Conservation (phyloP, 129 eudicot genomes). For the Erigeron canadensis region DNA sequence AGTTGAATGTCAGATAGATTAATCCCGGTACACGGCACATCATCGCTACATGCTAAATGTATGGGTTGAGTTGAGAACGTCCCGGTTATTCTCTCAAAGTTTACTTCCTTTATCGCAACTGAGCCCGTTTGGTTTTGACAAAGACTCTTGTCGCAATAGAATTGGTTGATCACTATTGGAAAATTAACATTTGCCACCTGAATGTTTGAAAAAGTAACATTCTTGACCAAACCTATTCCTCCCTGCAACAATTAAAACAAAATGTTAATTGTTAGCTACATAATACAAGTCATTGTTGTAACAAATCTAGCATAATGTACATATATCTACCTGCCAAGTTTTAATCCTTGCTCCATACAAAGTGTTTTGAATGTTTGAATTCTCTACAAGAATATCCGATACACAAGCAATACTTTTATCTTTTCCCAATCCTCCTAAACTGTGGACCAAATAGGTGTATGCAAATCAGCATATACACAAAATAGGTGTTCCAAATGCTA, state of each 20-base stretch:
- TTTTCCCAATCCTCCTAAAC: conserved; percentile 92
- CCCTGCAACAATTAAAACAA: conserved; percentile 46
- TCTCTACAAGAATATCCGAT: conserved; percentile 62
- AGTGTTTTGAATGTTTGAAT: conserved; percentile 52
- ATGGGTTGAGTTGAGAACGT: conserved; percentile 64
- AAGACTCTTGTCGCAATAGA: conserved; percentile 61
- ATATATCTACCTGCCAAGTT: conserved; percentile 72
- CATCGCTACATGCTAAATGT: conserved; percentile 67
- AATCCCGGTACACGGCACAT: conserved; percentile 50
- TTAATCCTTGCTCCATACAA: conserved; percentile 80
- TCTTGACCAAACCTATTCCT: conserved; percentile 75
- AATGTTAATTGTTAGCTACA: neutral
- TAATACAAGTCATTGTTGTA: neutral
- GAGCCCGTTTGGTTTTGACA: conserved; percentile 75
- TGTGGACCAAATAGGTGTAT: conserved; percentile 18
- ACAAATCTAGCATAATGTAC: neutral
- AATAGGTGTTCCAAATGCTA: neutral
- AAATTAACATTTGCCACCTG: conserved; percentile 61
- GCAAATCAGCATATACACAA: neutral
- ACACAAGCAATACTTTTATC: conserved; percentile 73
- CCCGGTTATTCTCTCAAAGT: conserved; percentile 51
- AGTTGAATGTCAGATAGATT: conserved; percentile 49
- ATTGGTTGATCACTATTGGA: conserved; percentile 77
- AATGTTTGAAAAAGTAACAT: conserved; percentile 69
- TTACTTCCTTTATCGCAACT: conserved; percentile 60